Evolutionary conservation across 176 grass and related monocot species (phyloP).

Genomic region (Aegilops umbellulata): DNA sequence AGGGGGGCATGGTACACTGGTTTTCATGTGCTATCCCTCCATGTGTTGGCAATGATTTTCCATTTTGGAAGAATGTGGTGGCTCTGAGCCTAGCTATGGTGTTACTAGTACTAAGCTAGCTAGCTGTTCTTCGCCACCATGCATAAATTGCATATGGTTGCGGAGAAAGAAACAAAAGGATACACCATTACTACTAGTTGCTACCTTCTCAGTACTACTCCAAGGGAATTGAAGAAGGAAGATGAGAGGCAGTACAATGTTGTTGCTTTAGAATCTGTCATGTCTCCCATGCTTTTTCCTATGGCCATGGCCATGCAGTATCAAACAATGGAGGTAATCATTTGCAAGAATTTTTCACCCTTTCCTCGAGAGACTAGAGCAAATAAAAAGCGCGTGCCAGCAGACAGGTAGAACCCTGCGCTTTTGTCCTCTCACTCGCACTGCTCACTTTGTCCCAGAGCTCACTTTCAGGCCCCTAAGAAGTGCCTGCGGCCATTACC

Average conservation of each 20-base stretch:
- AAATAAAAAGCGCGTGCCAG: slow-evolving; percentile 40
- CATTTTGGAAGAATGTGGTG: slow-evolving; percentile 26
- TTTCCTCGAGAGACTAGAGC: slow-evolving; percentile 31
- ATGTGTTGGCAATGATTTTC: slow-evolving; percentile 38
- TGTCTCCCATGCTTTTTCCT: slow-evolving; percentile 42
- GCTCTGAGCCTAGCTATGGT: not conserved
- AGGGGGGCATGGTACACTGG: slow-evolving; percentile 25
- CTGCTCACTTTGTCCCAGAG: slow-evolving; percentile 37
- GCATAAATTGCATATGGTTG: not conserved
- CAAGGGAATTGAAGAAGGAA: slow-evolving; percentile 12
- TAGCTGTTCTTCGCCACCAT: not conserved
- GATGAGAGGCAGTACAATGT: slow-evolving; percentile 5
- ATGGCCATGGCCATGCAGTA: slow-evolving; percentile 21
- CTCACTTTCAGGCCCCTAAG: slow-evolving; percentile 39
- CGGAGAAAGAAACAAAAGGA: slow-evolving; percentile 33
- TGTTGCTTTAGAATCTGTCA: slow-evolving; percentile 48
- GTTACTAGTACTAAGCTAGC: not conserved
- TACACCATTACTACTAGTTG: not conserved
- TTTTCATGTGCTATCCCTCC: slow-evolving; percentile 47
- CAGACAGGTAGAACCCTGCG: slow-evolving; percentile 31
- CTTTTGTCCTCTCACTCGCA: slow-evolving; percentile 54
- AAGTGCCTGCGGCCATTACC: slow-evolving; percentile 40
- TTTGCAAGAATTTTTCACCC: slow-evolving; percentile 31
- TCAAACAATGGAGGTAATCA: slow-evolving; percentile 45
- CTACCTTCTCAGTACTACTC: not conserved